A percentile compares a stretch with the other conserved stretches of the same genome.
phyloP scores from a whole-genome alignment of 2,329 filamentous ascomycete genomes.

The Neurospora sp. region DNA sequence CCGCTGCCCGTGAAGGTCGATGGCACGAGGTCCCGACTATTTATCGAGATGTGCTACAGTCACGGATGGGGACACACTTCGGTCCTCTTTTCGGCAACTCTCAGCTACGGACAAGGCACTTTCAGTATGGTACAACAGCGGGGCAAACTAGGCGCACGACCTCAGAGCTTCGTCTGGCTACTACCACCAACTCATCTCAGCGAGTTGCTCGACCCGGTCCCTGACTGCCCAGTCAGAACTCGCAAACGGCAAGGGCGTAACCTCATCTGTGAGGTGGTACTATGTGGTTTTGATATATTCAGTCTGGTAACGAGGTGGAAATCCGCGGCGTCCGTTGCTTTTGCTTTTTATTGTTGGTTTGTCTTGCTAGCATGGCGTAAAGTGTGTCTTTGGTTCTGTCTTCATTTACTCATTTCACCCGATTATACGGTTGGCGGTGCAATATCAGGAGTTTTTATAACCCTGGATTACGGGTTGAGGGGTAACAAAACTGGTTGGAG shows the following conservation, averaged over 20 bases:
- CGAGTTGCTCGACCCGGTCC: neutral
- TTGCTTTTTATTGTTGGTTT: neutral
- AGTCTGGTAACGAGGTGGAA: neutral
- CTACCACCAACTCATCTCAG: neutral
- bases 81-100: neutral
- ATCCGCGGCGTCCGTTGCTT: neutral
- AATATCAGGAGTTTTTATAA: neutral
- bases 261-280: neutral
- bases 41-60: neutral
- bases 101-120: neutral
- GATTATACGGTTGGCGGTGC: neutral
- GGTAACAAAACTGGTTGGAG: neutral
- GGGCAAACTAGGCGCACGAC: neutral
- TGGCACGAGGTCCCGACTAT: slow-evolving; percentile 44
- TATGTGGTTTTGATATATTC: neutral
- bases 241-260: neutral
- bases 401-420: neutral
- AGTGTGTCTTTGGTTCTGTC: neutral
- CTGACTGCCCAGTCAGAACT: neutral
- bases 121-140: neutral
- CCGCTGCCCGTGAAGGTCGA: slow-evolving; percentile 42
- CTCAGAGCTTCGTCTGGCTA: neutral
- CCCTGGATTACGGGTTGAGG: neutral
- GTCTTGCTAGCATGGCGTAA: neutral
- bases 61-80: neutral